Base-by-base conservation (phyloP, 441 rosid genomes). In the Raphanus hybrid region DNA sequence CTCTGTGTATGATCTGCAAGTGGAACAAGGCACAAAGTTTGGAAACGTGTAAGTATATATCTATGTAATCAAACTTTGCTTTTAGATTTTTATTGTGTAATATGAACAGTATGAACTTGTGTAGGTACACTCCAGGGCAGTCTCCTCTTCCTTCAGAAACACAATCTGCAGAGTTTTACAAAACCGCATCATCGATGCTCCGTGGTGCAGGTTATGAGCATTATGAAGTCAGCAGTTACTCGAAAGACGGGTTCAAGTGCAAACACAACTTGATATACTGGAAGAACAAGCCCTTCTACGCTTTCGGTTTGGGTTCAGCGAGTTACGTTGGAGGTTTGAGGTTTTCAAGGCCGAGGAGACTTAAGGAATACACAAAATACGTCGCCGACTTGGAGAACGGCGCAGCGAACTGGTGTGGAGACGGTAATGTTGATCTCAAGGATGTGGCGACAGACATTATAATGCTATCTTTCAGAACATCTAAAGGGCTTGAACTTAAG, bases 1-100 rank as follows among this genome's bases (percentile, higher is more conserved):
- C 8, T 93, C 99, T 29, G 94, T 93, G 1, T 96, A 96, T 85
- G 99, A 96, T 85, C 80, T 96, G 89, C 99, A 92, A 87, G 99
- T 95, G 57, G 99, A 93, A 78, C 87, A 87, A 82, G 99, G 90
- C 86, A 93, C 99, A 0, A 88, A 95, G 85, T 93, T 95, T 77
- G 93, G 90, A 65, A 76, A 58, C 32, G 52, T 95, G 98, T 89
- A 84, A 88, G 98, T 85, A 48, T 8, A 32, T 66, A 11, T 5
- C 3, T 63, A 9, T 32, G n/a, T 43, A 14, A 1, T 70, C 15
- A 0, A 23, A 3, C 7, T 52, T 72, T 66, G 63, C 73, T 64
- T 70, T 50, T 3, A 4, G 34, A n/a, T 52, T 43, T 69, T 69
- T 10, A 34, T 12, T 64, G 74, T 69, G 75, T 55, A 57, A 9